Conservation (phyloP, 352 stramenopile genomes). For the Phytophthora pinifolia region DNA sequence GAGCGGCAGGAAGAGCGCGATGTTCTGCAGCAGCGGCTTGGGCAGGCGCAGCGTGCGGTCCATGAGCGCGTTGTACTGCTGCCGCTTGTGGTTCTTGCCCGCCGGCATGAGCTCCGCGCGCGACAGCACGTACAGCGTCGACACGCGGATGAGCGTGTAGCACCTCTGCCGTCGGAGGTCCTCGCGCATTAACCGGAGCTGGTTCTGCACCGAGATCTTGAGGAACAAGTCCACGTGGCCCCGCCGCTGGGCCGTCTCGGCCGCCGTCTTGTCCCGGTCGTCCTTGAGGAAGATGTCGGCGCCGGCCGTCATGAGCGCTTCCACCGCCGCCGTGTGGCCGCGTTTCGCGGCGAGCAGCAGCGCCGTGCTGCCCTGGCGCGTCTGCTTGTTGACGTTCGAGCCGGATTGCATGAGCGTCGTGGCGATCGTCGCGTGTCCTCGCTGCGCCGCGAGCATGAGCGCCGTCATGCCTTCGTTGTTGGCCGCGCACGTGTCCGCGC, state of each 20-base stretch:
- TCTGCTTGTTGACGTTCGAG: conserved; percentile 89
- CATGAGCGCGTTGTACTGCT: conserved; percentile 53
- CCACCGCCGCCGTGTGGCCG: conserved; percentile 75
- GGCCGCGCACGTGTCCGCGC: conserved; percentile 65
- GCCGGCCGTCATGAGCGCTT: conserved; percentile 74
- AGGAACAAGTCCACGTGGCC: conserved; percentile 83
- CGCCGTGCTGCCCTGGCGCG: conserved; percentile 83
- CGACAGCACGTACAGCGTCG: conserved; percentile 62
- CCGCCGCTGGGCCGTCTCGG: conserved; percentile 77
- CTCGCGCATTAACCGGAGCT: conserved; percentile 80
- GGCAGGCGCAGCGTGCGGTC: conserved; percentile 71
- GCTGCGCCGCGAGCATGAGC: conserved; percentile 83
- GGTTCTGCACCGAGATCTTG: conserved; percentile 87
- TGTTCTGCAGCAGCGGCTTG: conserved; percentile 80
- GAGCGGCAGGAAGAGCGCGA: conserved; percentile 72
- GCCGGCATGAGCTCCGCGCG: conserved; percentile 44
- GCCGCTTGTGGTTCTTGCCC: conserved; percentile 45
- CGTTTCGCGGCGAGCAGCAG: conserved; percentile 81
- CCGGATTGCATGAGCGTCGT: conserved; percentile 80
- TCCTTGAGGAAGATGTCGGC: conserved; percentile 89
- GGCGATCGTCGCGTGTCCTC: conserved; percentile 78
- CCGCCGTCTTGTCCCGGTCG: conserved; percentile 84
- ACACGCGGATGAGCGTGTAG: conserved; percentile 71
- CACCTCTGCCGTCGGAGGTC: conserved; percentile 67
- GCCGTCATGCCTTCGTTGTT: conserved; percentile 91